Evolutionary conservation across 441 rosid species (phyloP), one percentile per base, ranked within the genome.

Genomic region (Adansonia grandidieri): DNA sequence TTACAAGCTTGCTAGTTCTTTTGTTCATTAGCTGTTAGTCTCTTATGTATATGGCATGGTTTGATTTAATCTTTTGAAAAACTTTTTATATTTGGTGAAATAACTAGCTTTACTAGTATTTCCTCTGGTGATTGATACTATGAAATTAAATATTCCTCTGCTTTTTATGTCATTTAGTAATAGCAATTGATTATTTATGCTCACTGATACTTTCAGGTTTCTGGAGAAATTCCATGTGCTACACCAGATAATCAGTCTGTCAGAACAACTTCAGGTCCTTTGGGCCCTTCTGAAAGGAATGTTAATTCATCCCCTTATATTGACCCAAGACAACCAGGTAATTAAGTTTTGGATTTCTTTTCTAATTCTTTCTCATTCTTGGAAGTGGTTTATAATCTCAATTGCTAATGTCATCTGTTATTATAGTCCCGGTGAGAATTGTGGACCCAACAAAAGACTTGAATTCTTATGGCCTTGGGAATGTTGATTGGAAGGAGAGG

Each of bases 251-350:
- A 85, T 68, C 97, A 91, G 79, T 96, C 97, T 70, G 97, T 94
- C 19, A 82, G 98, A 84, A 96, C 98, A 75, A 96, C 98, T n/a
- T 96, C 99, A 42, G 99, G 99, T 81, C 99, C 98, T 75, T 84
- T 96, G 82, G 97, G 97, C 42, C 98, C 97, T 79, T 14, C 91
- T 74, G 98, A 91, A 77, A 93, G 86, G 88, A 85, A 90, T 81
- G 84, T 84, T 70, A 84, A 81, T 42, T 91, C 98, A 24, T 92
- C 97, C 77, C 97, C 97, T 80, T 95, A 92, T 74, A 80, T 87
- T 79, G 98, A 96, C 80, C 99, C 99, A 74, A 91, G 97, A 80
- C 98, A 92, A 83, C 99, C 99, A 85, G 98, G 99, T 96, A 54
- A 56, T 72, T 77, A 71, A 72, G 48, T 9, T 56, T 54, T 72